These are phyloP conservation scores for Magnolia changhungtana DNA, from an alignment of 164 flowering plant species.

Conservation along the genomic window DNA sequence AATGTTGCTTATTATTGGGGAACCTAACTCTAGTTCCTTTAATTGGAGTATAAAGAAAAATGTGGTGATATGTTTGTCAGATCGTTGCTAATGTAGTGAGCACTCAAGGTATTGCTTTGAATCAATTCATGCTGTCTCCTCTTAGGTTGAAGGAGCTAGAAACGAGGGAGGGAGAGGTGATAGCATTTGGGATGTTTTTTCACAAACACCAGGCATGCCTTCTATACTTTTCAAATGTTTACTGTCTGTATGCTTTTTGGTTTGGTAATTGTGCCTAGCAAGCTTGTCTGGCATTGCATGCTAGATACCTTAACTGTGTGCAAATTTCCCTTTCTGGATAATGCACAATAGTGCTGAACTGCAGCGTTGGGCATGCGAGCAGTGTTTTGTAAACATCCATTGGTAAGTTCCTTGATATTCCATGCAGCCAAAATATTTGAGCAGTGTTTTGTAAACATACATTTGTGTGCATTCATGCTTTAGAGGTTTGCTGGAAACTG, in stretches of 20 bases:
- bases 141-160: conserved; percentile 81
- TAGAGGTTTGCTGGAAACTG: too few species aligned
- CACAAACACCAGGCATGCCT: conserved; percentile 44
- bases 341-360: too few species aligned
- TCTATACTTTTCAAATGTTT: not conserved
- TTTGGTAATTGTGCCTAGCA: not conserved
- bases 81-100: not conserved
- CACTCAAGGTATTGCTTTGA: not conserved
- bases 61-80: not conserved
- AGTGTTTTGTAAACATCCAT: too few species aligned
- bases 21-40: too few species aligned
- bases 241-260: not conserved
- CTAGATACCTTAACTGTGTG: too few species aligned
- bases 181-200: conserved; percentile 83
- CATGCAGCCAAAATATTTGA: too few species aligned
- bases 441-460: too few species aligned
- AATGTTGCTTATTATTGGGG: too few species aligned
- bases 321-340: too few species aligned
- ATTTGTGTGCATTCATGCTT: too few species aligned
- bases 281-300: not conserved
- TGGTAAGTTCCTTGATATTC: too few species aligned
- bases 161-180: conserved; percentile 74
- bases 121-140: not conserved
- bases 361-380: too few species aligned
- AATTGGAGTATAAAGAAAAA: not conserved